Evolutionary conservation across 129 eudicot species (phyloP), one percentile per base, ranked within the genome.

Genomic region (Cynara cardunculus): DNA sequence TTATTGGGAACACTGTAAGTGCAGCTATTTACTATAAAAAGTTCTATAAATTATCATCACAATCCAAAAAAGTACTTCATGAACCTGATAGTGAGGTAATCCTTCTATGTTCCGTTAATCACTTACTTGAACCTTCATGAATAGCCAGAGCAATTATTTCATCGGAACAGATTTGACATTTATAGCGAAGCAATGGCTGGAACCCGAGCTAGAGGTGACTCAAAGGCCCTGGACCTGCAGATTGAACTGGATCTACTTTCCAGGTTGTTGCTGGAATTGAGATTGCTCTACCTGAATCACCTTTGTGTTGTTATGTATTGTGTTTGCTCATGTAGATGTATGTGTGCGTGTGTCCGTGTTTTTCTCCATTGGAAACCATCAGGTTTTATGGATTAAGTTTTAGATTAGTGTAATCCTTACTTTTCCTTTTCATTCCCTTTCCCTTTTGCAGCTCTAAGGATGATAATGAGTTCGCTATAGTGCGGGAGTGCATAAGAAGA

Each of bases 161-260:
- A 93, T 75, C 90, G 98, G 75, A 87, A 87, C 72, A 80, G 80
- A 65, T 86, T 91, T 30, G 86, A 73, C 73, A 88, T 96, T 31
- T 89, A 72, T 72, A 96, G 99, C 71, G 99, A 96, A 74, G 98
- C 99, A 67, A 86, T 96, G 90, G 99, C 99, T 80, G 99, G 89
- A 85, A 96, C 99, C 34, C 91, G 99, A 78, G 97, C 97, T 32
- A 89, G 98, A 85, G 94, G 98, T 65, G 92, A 86, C 81, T 88
- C 96, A 71, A 80, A 84, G 81, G 84, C 89, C 44, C 83, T 89
- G 13, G 99, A 96, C 87, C 81, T 89, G 81, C 91, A 93, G 84
- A 96, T 93, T 64, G 96, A 85, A 69, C 84, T 88, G 16, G 99
- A 96, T 46, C 84, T 96, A 75, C 95, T 96, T 72, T 88, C 97